These are phyloP conservation scores for Blastocystis sp. DNA, from an alignment of 352 stramenopile species.

Conservation along the genomic window DNA sequence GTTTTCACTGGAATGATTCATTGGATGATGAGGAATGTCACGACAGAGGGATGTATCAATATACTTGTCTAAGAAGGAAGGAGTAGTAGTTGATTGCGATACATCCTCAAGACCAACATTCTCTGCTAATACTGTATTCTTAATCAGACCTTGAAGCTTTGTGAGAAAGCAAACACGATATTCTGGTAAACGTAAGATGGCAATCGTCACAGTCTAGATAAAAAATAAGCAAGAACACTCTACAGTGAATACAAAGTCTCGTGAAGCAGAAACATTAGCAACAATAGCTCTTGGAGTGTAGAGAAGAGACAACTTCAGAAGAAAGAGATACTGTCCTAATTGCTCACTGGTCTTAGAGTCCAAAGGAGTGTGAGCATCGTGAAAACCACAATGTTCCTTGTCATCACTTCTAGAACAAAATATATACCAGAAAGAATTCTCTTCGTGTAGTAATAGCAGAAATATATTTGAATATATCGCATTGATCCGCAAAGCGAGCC, in stretches of 20 bases:
- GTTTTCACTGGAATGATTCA: background rate
- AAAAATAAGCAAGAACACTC: background rate
- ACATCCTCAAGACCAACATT: background rate
- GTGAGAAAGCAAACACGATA: constrained; percentile 52
- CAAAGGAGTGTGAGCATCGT: background rate
- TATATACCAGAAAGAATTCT: constrained; percentile 24
- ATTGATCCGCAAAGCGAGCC: constrained; percentile 26
- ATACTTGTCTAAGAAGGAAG: constrained; percentile 58
- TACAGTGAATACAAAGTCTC: constrained; percentile 39
- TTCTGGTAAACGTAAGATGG: constrained; percentile 28
- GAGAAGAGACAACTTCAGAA: constrained; percentile 55
- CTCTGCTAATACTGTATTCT: background rate
- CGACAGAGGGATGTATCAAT: background rate
- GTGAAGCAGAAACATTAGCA: background rate
- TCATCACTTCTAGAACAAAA: background rate
- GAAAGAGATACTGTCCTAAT: constrained; percentile 45
- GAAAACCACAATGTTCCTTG: constrained; percentile 39
- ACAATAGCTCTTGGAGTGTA: constrained; percentile 48
- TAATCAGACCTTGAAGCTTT: constrained; percentile 26
- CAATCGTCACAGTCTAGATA: background rate
- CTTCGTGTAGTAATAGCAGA: background rate
- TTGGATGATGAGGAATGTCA: background rate
- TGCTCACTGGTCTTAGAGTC: background rate
- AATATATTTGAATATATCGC: constrained; percentile 4
- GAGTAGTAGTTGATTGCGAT: background rate